Conservation (phyloP, 371 early-diverging fungal species). For the Apophysomyces sp. region DNA sequence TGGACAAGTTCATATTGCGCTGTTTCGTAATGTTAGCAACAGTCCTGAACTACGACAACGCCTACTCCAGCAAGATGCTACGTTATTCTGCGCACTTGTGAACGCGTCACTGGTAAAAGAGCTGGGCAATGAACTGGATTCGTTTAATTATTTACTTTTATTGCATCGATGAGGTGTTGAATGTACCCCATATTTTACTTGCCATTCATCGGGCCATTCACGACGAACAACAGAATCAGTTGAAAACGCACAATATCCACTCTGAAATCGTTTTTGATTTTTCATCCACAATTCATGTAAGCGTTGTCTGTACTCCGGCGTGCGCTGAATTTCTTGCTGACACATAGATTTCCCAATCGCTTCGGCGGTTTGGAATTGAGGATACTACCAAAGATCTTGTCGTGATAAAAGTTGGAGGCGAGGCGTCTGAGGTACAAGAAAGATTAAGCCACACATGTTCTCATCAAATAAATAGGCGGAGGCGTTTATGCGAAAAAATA, state of each 20-base stretch:
- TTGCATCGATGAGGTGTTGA: constrained; percentile 38
- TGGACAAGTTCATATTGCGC: constrained; percentile 48
- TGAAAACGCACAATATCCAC: constrained; percentile 54
- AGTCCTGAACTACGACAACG: constrained; percentile 48
- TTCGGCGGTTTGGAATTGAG: constrained; percentile 52
- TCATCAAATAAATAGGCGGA: constrained; percentile 20
- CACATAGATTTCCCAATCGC: constrained; percentile 53
- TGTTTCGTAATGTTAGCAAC: constrained; percentile 53
- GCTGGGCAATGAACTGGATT: not conserved
- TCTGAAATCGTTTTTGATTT: constrained; percentile 62
- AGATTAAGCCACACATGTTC: not conserved
- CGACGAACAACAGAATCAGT: constrained; percentile 41
- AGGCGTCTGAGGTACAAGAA: constrained; percentile 37
- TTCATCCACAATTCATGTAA: constrained; percentile 53
- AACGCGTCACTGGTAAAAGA: constrained; percentile 46
- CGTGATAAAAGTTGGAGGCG: constrained; percentile 50
- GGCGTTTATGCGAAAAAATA: constrained; percentile 25
- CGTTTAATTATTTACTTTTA: not conserved
- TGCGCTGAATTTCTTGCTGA: not conserved
- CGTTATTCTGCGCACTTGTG: constrained; percentile 49
- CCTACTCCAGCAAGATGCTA: constrained; percentile 46
- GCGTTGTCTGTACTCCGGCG: not conserved
- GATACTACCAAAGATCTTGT: constrained; percentile 45
- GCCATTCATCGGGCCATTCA: constrained; percentile 55
- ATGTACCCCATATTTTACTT: constrained; percentile 42